phyloP scores from a whole-genome alignment of 176 grass and related monocot genomes.

The Carex kokanica region DNA sequence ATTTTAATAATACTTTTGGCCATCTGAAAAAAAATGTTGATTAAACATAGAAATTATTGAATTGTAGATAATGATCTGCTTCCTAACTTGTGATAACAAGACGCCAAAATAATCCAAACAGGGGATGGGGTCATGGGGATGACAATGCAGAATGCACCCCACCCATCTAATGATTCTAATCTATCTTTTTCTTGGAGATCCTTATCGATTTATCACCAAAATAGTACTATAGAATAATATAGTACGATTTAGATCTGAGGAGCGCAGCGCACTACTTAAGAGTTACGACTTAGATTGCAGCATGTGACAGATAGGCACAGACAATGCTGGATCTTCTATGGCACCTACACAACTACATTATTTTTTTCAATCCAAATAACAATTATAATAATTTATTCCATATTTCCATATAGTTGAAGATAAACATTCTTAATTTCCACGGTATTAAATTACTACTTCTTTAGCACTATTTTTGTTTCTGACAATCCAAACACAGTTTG shows the following conservation, averaged over 20 bases:
- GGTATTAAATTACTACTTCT: too few relatives aligned
- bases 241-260: background rate
- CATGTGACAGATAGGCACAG: background rate
- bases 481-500: background rate
- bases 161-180: too few relatives aligned
- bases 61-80: background rate
- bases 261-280: too few relatives aligned
- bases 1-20: background rate
- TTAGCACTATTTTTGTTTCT: too few relatives aligned
- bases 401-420: too few relatives aligned
- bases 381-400: too few relatives aligned
- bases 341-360: too few relatives aligned
- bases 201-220: slow-evolving; percentile 6
- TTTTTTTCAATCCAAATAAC: too few relatives aligned
- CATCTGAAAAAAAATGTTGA: too few relatives aligned
- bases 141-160: background rate
- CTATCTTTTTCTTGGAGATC: background rate
- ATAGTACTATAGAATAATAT: too few relatives aligned
- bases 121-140: too few relatives aligned
- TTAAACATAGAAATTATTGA: background rate
- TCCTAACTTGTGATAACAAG: background rate
- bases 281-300: background rate
- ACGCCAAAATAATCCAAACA: background rate
- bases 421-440: too few relatives aligned
- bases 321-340: background rate